Evolutionary conservation across 2,329 filamentous ascomycete genomes (phyloP), one percentile per base, ranked within the genome.

Genomic region (Penicillium sp.): DNA sequence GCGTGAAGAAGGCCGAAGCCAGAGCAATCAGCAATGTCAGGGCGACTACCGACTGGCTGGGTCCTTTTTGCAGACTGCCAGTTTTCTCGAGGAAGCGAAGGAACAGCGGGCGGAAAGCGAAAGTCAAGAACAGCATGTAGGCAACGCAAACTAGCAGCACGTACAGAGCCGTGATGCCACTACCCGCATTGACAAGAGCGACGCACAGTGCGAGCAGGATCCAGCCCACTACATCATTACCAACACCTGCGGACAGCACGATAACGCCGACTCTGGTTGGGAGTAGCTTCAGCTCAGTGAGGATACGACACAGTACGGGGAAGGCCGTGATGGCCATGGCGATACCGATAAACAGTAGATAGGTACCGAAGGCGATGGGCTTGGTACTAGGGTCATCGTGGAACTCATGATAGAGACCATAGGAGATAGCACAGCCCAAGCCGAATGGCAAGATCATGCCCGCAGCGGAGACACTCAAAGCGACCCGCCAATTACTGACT

Each of bases 151-250:
- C 85, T 13, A 97, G 81, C 6, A 97, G 77, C 6, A 96, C 91
- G 76, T 86, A 97, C 0, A 97, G 81, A 0, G 93, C 92, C 0
- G 90, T 87, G 20, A 97, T 73, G 0, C 93, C 93, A 43, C 83
- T 88, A 16, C 86, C 86, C 31, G 92, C 91, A 69, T 97, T 97
- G 67, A 96, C 92, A 26, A 97, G 82, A 0, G 93, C 90, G 34
- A 97, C 92, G 64, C 93, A 97, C 29, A 97, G 86, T 0, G 93
- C 93, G 24, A 97, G 85, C 16, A 97, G 79, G 62, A 97, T 88
- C 93, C 93, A 97, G 55, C 90, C 90, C 4, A 89, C 85, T 16
- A 94, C 91, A 69, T 97, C 93, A 70, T 97, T 97, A 1, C 90
- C 91, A 14, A 97, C 92, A 50, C 93, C 93, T 6, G 92, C 92